Base-by-base conservation (phyloP, 805 yeast species). In the Brettanomyces nanus region DNA sequence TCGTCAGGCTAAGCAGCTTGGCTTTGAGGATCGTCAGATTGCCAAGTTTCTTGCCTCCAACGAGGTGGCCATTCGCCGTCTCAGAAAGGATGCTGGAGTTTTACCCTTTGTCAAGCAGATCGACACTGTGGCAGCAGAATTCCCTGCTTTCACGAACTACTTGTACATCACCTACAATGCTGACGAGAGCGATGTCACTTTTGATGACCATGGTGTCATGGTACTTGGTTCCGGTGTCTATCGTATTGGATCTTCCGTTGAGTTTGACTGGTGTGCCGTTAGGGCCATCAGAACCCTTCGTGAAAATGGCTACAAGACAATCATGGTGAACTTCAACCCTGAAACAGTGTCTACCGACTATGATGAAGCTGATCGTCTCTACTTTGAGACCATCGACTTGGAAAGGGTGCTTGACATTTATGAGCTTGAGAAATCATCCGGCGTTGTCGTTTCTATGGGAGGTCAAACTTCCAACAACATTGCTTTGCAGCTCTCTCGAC, bases 231-330 rank as follows among this genome's bases (percentile, higher is more conserved):
- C 97, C n/a, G 97, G 98, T 69, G 98, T 92, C 36, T 90, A 90
- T 75, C 78, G 98, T 65, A 90, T 90, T 61, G 98, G 98, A 42
- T 89, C 97, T 2, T 87, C 97, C 23, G 98, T 90, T 39, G 98
- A 92, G 68, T 90, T 90, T 55, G 98, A 90, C 64, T 90, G 97
- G 97, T 90, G 98, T 77, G 97, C 97, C 33, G 98, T 90, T 42
- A 77, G 95, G 47, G 92, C 97, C 33, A 92, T 87, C 46, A 79
- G 97, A 66, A 86, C 97, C 29, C 71, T 90, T 58, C 78, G 98
- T 54, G 82, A 82, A 49, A 75, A 77, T 59, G 86, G 89, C 42
- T 69, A 74, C 57, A 90, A 87, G 70, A 90, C 97, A 30, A 81
- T 92, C 57, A 92, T 92, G 97, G 78, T 90, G 56, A 90, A 90